phyloP scores from a whole-genome alignment of 1,139 yeast species.

The Geotrichum aggregatum region DNA sequence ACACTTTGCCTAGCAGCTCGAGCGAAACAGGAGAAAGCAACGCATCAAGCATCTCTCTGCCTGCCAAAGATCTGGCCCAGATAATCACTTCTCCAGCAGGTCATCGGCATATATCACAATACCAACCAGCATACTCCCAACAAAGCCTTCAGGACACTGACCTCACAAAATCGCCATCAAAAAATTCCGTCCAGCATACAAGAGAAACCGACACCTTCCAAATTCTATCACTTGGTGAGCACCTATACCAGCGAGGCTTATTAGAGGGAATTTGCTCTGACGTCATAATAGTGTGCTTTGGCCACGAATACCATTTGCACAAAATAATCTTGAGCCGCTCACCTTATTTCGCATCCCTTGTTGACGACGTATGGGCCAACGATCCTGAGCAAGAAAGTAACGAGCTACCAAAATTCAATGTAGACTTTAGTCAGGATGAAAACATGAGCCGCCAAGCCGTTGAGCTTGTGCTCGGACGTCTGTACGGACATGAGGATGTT shows the following conservation, averaged over 20 bases:
- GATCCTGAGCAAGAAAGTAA: too few relatives aligned
- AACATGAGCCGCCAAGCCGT: conserved; percentile 45
- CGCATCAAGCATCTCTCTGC: too few relatives aligned
- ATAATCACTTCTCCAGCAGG: not conserved
- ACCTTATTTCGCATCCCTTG: conserved; percentile 46
- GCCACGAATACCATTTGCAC: conserved; percentile 43
- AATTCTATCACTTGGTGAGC: conserved; percentile 31
- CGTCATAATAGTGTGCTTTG: conserved; percentile 46
- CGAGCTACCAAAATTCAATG: conserved; percentile 24
- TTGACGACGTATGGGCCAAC: conserved; percentile 43
- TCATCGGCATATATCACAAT: conserved; percentile 14
- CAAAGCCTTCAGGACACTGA: too few relatives aligned
- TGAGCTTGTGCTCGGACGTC: conserved; percentile 44
- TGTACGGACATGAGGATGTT: conserved; percentile 44
- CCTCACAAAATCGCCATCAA: too few relatives aligned
- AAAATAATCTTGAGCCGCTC: conserved; percentile 44
- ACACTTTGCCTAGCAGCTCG: too few relatives aligned
- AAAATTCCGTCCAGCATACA: too few relatives aligned
- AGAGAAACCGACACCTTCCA: too few relatives aligned
- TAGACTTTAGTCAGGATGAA: conserved; percentile 41
- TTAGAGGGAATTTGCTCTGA: conserved; percentile 48
- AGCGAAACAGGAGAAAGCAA: too few relatives aligned
- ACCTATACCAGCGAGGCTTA: conserved; percentile 41
- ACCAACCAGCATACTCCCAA: not conserved
- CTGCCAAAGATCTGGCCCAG: not conserved